Conservation (phyloP, 371 early-diverging fungal genomes). For the Apophysomyces ossiformis region DNA sequence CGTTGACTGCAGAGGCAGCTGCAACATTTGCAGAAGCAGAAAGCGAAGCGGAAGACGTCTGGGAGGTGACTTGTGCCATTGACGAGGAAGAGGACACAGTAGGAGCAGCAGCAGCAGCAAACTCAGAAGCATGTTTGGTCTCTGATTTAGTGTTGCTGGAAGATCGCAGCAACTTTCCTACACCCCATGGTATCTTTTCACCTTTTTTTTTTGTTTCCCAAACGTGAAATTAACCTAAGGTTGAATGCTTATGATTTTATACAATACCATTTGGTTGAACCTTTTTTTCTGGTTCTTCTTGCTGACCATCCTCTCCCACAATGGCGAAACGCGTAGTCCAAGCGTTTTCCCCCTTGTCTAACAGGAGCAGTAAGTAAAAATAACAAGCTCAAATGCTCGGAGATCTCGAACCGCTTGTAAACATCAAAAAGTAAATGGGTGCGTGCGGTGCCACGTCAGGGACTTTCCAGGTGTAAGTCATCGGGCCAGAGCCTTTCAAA, state of each 20-base stretch:
- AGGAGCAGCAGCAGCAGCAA: conserved; percentile 24
- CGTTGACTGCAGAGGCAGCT: neutral
- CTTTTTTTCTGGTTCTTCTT: conserved; percentile 31
- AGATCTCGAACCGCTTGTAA: conserved; percentile 42
- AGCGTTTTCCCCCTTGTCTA: conserved; percentile 42
- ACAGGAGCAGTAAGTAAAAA: conserved; percentile 3
- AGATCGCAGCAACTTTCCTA: conserved; percentile 30
- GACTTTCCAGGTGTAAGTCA: conserved; percentile 33
- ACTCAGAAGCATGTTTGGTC: conserved; percentile 18
- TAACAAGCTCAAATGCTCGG: neutral
- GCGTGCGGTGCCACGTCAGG: conserved; percentile 47
- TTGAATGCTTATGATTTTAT: neutral
- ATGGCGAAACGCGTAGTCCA: conserved; percentile 53
- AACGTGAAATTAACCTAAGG: neutral
- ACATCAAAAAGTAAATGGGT: conserved; percentile 54
- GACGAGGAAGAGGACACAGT: conserved; percentile 11
- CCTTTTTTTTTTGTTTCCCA: conserved; percentile 26
- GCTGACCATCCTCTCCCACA: conserved; percentile 28
- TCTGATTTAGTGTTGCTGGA: conserved; percentile 2
- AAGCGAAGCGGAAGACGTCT: conserved; percentile 15
- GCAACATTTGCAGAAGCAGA: conserved; percentile 13
- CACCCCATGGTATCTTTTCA: conserved; percentile 50
- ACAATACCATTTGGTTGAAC: conserved; percentile 42
- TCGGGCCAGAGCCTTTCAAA: conserved; percentile 17
- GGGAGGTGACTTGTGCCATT: neutral